These are phyloP conservation scores for Senna tora DNA, from an alignment of 306 rosid species.

Conservation along the genomic window DNA sequence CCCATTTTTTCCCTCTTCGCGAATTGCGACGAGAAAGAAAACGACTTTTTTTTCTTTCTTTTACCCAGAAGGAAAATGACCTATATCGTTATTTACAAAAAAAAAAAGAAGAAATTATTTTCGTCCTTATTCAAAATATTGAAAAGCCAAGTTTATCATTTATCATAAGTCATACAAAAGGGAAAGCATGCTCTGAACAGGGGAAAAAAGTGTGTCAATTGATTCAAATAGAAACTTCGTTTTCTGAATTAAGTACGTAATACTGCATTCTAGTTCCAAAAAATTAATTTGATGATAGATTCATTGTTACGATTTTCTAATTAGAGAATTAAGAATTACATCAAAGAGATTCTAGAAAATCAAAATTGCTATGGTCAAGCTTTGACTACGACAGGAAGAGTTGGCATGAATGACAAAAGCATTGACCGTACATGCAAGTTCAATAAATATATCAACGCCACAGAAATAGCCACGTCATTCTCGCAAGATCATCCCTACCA, in stretches of 20 bases:
- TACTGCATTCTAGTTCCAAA: too few species aligned
- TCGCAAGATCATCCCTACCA: conserved; percentile 28
- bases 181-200: neutral
- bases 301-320: neutral
- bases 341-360: neutral
- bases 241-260: neutral
- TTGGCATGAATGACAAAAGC: conserved; percentile 50
- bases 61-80: too few species aligned
- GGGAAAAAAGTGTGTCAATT: neutral
- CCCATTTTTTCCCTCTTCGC: neutral
- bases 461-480: conserved; percentile 12
- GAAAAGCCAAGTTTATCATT: neutral
- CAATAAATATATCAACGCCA: conserved; percentile 31
- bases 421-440: conserved; percentile 22
- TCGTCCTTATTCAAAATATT: neutral
- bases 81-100: neutral
- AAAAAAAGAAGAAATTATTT: neutral
- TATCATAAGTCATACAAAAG: too few species aligned
- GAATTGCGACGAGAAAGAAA: neutral
- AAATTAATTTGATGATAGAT: too few species aligned
- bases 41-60: neutral
- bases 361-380: neutral
- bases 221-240: neutral
- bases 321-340: neutral
- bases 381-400: conserved; percentile 11